Base-by-base conservation (phyloP, 108 stramenopile genomes). In the Thalassiosira profunda region DNA sequence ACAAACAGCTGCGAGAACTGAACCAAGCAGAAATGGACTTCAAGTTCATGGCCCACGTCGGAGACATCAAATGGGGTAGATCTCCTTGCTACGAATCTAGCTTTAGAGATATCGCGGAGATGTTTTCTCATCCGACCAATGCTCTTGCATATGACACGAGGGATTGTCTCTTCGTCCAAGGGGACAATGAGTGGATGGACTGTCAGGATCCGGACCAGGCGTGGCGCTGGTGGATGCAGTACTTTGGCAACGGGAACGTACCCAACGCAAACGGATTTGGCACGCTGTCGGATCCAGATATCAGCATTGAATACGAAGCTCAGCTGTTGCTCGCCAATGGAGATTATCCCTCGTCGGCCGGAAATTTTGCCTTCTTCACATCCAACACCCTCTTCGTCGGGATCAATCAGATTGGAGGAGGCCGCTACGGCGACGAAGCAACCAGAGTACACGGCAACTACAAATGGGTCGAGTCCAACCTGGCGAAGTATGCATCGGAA, bases 181-280 rank as follows among this genome's bases (percentile, higher is more conserved):
- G 72, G 2, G 72, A 73, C 36, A 73, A 73, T 24, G 72, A 73
- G 15, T 73, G 62, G 62, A 38, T 43, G 17, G 72, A 73, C 42
- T 73, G 72, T 18, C 26, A 63, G 11, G 62, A 73, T 38, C 53
- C 42, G n/a, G 21, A 25, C 2, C 11, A 21, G 23, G 72, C 71
- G 1, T 57, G 58, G 25, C 1, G 34, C 2, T 73, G 58, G 37
- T 73, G 72, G 72, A 73, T 73, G 72, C 63, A 73, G 29, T 30
- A 57, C 33, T 73, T 73, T 63, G 72, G 72, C 26, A 73, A 73
- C 58, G 72, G 72, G 5, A 29, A 53, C 20, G 31, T 45, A 1
- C 53, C 54, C 10, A 73, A 73, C 40, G 45, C 62, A 14, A 45
- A 47, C 38, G 55, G 62, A 34, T 73, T 73, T 63, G 62, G 62